Conservation (phyloP, 768 basidiomycete genomes). For the Coprinopsis marcescibilis region DNA sequence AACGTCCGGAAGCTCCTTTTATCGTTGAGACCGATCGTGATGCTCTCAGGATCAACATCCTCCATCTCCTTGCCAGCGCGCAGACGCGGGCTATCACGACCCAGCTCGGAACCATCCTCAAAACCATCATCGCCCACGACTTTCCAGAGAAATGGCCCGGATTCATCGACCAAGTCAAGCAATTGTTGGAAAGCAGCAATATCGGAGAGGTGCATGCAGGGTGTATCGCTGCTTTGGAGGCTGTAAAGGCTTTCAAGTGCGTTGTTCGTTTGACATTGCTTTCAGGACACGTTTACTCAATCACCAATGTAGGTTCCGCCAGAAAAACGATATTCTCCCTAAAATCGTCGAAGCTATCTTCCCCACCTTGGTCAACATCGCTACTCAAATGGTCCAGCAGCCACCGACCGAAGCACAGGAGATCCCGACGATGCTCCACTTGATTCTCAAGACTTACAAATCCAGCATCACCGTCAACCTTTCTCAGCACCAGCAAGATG, state of each 20-base stretch:
- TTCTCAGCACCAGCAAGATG: slow-evolving; percentile 64
- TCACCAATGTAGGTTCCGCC: slow-evolving; percentile 65
- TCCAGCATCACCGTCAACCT: slow-evolving; percentile 74
- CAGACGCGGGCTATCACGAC: slow-evolving; percentile 64
- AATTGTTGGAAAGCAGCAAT: slow-evolving; percentile 54
- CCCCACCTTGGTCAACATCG: slow-evolving; percentile 73
- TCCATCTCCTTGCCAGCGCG: slow-evolving; percentile 64
- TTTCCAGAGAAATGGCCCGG: slow-evolving; percentile 74
- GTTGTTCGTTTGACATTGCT: slow-evolving; percentile 15
- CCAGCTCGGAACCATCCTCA: slow-evolving; percentile 70
- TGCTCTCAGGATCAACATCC: slow-evolving; percentile 61
- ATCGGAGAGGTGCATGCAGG: slow-evolving; percentile 77
- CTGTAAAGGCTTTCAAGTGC: slow-evolving; percentile 70
- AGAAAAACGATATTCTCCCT: slow-evolving; percentile 54
- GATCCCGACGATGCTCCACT: slow-evolving; percentile 77
- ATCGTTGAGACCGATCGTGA: slow-evolving; percentile 67
- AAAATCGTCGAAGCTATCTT: slow-evolving; percentile 58
- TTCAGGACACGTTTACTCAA: not conserved
- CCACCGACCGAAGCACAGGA: slow-evolving; percentile 63
- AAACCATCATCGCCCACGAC: slow-evolving; percentile 68
- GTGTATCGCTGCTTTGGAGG: slow-evolving; percentile 71
- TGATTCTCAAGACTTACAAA: slow-evolving; percentile 85
- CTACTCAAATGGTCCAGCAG: slow-evolving; percentile 57
- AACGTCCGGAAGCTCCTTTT: slow-evolving; percentile 55
- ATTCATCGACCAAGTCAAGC: slow-evolving; percentile 62